phyloP scores from a whole-genome alignment of 2,329 filamentous ascomycete species.

The Cladophialophora psammophila region DNA sequence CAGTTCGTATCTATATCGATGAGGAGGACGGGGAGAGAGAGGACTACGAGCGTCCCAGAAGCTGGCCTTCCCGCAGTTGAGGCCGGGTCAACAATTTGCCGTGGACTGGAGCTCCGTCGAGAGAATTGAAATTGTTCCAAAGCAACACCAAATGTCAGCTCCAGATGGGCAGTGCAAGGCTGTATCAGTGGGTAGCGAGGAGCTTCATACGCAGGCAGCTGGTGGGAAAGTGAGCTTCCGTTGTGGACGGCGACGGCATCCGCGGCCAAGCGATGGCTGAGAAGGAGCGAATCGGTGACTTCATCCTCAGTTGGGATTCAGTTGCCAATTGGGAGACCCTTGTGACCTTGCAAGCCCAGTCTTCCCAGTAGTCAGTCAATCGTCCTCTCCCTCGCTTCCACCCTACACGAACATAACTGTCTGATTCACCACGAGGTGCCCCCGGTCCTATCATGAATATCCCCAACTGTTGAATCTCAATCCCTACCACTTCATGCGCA shows the following conservation, averaged over 20 bases:
- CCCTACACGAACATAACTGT: background rate
- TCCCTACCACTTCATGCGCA: constrained; percentile 24
- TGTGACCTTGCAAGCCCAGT: background rate
- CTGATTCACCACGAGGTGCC: background rate
- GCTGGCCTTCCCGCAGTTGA: background rate
- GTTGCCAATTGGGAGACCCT: background rate
- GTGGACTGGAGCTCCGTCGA: constrained; percentile 5
- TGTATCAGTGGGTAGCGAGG: background rate
- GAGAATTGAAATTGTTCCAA: background rate
- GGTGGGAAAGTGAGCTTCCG: constrained; percentile 2
- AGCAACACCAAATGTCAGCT: background rate
- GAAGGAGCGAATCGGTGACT: constrained; percentile 6
- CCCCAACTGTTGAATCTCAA: background rate
- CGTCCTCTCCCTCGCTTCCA: background rate
- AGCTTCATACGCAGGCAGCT: background rate
- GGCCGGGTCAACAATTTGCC: constrained; percentile 28
- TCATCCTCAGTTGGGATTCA: background rate
- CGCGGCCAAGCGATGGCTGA: background rate
- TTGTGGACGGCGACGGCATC: background rate
- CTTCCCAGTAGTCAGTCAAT: no score
- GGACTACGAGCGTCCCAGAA: constrained; percentile 1
- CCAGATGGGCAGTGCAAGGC: background rate
- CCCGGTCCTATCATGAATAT: background rate
- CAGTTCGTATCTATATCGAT: background rate
- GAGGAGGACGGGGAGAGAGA: background rate